Base-by-base conservation (phyloP, 495 filamentous ascomycete genomes). In the Cercophora sp. region DNA sequence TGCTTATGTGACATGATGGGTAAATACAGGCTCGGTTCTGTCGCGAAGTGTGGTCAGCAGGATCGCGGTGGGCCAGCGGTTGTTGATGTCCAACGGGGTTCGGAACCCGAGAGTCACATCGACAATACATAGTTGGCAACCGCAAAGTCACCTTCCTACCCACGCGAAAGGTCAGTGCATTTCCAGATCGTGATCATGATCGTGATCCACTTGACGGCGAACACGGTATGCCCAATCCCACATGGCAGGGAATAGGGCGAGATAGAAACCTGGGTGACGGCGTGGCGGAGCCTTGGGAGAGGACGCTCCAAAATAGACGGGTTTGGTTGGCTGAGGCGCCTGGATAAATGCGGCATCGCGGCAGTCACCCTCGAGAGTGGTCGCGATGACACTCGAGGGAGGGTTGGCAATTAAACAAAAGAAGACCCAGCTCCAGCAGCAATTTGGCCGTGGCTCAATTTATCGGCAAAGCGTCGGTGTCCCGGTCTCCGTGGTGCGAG, bases 251-350 rank as follows among this genome's bases (percentile, higher is more conserved):
- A n/a, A n/a, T n/a, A n/a, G n/a, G n/a, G n/a, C n/a, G n/a, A n/a
- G n/a, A 32, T 13, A 32, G 13, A 32, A 32, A 13, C 6, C 29
- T 32, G 29, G 6, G 8, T 24, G n/a, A 29, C 22, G 42, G 13
- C 13, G 22, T 27, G 10, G 43, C 43, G 43, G n/a, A 47, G 24
- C n/a, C 18, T 11, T 25, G 18, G 18, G 24, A 25, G 43, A 5
- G 27, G 13, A 6, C 0, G 24, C 5, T 47, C 43, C 13, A 16
- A 51, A 40, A 51, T 51, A 51, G 48, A 41, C n/a, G 16, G 19
- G 11, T 47, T 8, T 47, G 44, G 44, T 47, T 47, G 44, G 44
- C 44, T 34, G 27, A 16, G 44, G 44, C 44, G 26, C 8, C 25
- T 47, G 44, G 43, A 10, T 32, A 47, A 23, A 43, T 43, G 40